Percentiles rank a stretch among this genome's conserved stretches.
Evolutionary conservation across 768 basidiomycete species (phyloP).

Genomic region (Mycena galopus): DNA sequence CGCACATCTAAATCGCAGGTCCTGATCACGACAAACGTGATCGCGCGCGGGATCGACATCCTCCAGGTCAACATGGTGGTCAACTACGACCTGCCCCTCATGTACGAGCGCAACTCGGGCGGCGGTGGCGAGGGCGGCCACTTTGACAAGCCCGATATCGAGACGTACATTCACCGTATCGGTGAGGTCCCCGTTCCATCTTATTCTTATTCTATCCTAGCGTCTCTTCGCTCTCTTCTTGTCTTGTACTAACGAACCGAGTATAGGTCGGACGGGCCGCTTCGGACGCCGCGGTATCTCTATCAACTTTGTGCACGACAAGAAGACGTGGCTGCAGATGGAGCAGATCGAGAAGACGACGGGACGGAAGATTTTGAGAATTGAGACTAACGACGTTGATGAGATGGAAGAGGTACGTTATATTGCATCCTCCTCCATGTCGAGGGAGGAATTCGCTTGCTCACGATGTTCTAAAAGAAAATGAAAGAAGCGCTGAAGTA

Average conservation of each 20-base stretch:
- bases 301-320: conserved; percentile 97
- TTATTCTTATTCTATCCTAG: too few relatives aligned
- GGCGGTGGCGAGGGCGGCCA: conserved; percentile 51
- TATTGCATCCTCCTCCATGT: conserved; percentile 36
- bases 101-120: conserved; percentile 74
- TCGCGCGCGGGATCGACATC: conserved; percentile 98
- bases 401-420: conserved; percentile 94
- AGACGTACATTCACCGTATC: conserved; percentile 98
- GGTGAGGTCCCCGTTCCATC: conserved; percentile 66
- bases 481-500: conserved; percentile 88
- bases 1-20: conserved; percentile 49
- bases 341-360: conserved; percentile 87
- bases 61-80: conserved; percentile 99
- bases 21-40: conserved; percentile 98
- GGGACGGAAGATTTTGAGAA: conserved; percentile 82
- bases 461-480: conserved; percentile 60
- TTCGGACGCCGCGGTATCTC: conserved; percentile 98
- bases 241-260: conserved; percentile 2
- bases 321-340: conserved; percentile 90
- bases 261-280: conserved; percentile 92
- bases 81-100: conserved; percentile 94
- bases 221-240: conserved; percentile 2
- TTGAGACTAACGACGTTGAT: conserved; percentile 92
- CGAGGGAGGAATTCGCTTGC: neutral
- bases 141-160: conserved; percentile 80